Percentiles rank a stretch among this genome's conserved stretches.
These are phyloP conservation scores for Pseudomonodictys pantanalensis DNA, from an alignment of 495 filamentous ascomycete species.

Conservation along the genomic window DNA sequence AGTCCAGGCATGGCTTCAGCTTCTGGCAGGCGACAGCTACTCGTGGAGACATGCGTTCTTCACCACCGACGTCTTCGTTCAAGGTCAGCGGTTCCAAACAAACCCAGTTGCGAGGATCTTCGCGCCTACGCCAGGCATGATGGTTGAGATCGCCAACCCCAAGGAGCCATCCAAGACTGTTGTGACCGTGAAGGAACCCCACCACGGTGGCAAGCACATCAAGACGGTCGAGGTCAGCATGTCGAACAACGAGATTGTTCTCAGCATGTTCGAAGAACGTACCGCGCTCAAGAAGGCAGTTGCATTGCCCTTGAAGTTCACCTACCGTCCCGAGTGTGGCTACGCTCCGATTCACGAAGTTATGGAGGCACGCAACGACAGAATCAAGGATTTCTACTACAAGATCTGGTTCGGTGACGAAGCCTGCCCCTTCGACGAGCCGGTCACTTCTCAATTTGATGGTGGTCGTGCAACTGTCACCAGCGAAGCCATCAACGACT, in stretches of 20 bases:
- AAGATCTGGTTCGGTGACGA: conserved; percentile 93
- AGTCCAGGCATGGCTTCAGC: conserved; percentile 74
- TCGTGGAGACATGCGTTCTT: conserved; percentile 98
- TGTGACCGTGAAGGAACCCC: conserved; percentile 72
- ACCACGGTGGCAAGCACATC: conserved; percentile 63
- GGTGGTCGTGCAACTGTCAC: conserved; percentile 85
- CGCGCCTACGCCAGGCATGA: conserved; percentile 76
- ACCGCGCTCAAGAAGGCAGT: conserved; percentile 76
- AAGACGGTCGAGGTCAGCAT: conserved; percentile 83
- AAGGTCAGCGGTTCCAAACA: conserved; percentile 93
- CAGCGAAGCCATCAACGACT: conserved; percentile 90
- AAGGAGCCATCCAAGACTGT: conserved; percentile 73
- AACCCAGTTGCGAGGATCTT: conserved; percentile 93
- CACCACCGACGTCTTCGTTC: conserved; percentile 87
- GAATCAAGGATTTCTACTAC: conserved; percentile 98
- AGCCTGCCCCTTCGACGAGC: conserved; percentile 73
- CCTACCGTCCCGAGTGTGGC: conserved; percentile 87
- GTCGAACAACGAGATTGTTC: conserved; percentile 70
- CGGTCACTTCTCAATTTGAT: conserved; percentile 81
- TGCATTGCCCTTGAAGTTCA: conserved; percentile 78
- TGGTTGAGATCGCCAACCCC: conserved; percentile 81
- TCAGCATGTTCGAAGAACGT: conserved; percentile 85
- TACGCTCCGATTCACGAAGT: conserved; percentile 95
- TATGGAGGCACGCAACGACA: conserved; percentile 89
- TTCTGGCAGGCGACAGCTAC: conserved; percentile 78